Base-by-base conservation (phyloP, 768 basidiomycete genomes). In the Cystofilobasidium ferigula region DNA sequence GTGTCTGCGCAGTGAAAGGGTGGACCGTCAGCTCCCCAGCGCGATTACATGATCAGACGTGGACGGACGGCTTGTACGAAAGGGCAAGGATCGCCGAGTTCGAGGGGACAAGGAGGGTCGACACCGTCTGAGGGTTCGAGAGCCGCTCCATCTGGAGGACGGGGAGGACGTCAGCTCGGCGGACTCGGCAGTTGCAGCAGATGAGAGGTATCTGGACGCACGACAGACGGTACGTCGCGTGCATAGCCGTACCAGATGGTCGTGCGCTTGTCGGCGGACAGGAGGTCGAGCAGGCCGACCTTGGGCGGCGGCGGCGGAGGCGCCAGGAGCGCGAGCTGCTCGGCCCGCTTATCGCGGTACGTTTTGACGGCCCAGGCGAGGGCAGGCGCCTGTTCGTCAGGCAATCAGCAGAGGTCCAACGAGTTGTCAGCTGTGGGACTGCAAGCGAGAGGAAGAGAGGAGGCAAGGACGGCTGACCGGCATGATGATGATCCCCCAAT, bases 61-160 rank as follows among this genome's bases (percentile, higher is more conserved):
- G 51, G 6, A 58, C 63, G 6, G 13, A 64, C 63, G 63, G 63
- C 35, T 64, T 64, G 35, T 56, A 47, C 18, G 63, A 57, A 6
- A 64, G 57, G 18, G 63, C 43, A 3, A 58, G 20, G 63, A 64
- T 47, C 3, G 63, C 63, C 12, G 63, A 59, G 47, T 64, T 59
- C 43, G 59, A 24, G 13, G 63, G 63, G 10, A 64, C 63, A 22
- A 64, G 43, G 18, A 64, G 45, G 28, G 63, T 64, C 5, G 57
- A 42, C 32, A 38, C n/a, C 26, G 30, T 16, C 24, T 36, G 20
- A 1, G 42, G 24, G 14, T 24, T 32, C 13, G 20, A 18, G 6
- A 64, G 34, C 4, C 63, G 57, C 2, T 58, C 45, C 42, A 43
- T 59, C 63, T 64, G 35, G 6, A 56, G 45, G 10, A 28, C 45